phyloP scores from a whole-genome alignment of 176 grass and related monocot genomes.

The Typha latifolia region DNA sequence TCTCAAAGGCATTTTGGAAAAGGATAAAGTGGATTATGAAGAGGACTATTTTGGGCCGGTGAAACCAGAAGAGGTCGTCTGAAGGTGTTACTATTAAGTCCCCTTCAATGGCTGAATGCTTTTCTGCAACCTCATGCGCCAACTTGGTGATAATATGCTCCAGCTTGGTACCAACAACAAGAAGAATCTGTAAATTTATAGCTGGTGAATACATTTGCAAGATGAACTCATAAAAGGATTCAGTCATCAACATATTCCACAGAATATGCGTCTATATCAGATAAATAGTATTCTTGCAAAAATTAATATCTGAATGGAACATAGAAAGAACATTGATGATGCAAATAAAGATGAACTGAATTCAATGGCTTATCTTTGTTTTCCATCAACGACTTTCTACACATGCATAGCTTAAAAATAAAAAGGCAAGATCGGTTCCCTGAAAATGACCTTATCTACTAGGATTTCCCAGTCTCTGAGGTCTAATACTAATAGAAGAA shows the following conservation, averaged over 20 bases:
- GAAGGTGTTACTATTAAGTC: constrained; percentile 40
- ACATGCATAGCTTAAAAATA: too few species aligned
- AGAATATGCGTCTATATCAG: too few species aligned
- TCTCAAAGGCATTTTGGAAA: constrained; percentile 88
- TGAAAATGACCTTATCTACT: too few species aligned
- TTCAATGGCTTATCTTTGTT: too few species aligned
- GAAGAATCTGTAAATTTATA: constrained; percentile 47
- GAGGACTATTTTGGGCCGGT: constrained; percentile 46
- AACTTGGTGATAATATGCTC: constrained; percentile 67
- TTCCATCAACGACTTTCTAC: too few species aligned
- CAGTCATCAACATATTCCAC: background rate
- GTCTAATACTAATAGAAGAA: too few species aligned
- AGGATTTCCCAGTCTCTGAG: too few species aligned
- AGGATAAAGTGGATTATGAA: constrained; percentile 86
- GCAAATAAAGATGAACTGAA: too few species aligned
- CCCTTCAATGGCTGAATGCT: background rate
- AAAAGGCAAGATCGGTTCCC: too few species aligned
- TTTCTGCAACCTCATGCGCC: constrained; percentile 47
- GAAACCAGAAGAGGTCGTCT: constrained; percentile 79
- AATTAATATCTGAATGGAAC: too few species aligned
- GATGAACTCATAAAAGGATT: background rate
- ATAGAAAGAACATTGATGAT: too few species aligned
- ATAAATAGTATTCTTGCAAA: too few species aligned
- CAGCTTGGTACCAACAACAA: constrained; percentile 72
- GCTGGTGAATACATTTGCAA: background rate